Evolutionary conservation across 192 early-diverging fungal genomes (phyloP).

Genomic region (Entomortierella beljakovae): DNA sequence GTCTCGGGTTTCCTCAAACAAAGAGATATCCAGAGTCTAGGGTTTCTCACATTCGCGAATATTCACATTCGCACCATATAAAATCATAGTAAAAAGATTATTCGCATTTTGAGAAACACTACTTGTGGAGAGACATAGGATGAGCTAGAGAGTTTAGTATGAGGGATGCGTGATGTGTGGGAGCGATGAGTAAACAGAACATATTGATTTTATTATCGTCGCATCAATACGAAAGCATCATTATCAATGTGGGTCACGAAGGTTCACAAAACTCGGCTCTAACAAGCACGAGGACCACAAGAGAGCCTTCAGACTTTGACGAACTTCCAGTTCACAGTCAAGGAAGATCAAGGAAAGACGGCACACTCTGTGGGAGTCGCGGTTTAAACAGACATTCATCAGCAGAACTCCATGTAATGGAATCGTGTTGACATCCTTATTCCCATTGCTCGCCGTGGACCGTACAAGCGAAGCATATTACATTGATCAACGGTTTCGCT

Average conservation of each 20-base stretch:
- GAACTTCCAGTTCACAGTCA: neutral
- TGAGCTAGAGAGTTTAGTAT: neutral
- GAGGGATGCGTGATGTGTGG: neutral
- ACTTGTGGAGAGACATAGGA: neutral
- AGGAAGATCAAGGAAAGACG: too few species aligned
- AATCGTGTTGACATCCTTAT: neutral
- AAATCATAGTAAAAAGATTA: too few species aligned
- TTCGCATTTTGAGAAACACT: too few species aligned
- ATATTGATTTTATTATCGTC: too few species aligned
- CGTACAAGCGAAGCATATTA: too few species aligned
- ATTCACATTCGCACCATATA: too few species aligned
- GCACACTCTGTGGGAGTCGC: neutral
- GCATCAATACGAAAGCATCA: too few species aligned
- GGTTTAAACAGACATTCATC: neutral
- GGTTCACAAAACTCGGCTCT: slow-evolving; percentile 18
- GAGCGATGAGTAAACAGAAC: neutral
- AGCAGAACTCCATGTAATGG: neutral
- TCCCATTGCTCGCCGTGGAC: neutral
- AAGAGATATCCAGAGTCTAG: slow-evolving; percentile 6
- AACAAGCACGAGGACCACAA: neutral
- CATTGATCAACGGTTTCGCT: too few species aligned
- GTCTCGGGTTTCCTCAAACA: slow-evolving; percentile 12
- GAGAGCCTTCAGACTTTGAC: neutral
- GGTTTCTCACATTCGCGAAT: too few species aligned
- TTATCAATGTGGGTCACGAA: slow-evolving; percentile 11